phyloP scores from a whole-genome alignment of 768 basidiomycete species.

The Ephemerocybe angulata region DNA sequence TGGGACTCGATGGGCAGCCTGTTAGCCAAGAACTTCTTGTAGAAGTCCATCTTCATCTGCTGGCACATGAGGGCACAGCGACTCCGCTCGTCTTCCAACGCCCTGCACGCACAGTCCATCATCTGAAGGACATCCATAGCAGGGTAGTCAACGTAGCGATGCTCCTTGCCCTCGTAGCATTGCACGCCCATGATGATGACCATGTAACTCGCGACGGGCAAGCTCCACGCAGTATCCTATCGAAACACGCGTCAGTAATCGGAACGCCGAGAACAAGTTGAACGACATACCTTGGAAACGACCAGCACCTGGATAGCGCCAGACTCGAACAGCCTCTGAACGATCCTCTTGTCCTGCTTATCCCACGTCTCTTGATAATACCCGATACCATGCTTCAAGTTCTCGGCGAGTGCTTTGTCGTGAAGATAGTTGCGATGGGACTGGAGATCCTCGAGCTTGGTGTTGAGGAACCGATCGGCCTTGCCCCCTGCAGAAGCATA shows the following conservation, averaged over 20 bases:
- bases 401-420: conserved; percentile 74
- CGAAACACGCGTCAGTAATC: background rate
- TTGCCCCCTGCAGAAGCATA: conserved; percentile 89
- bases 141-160: conserved; percentile 96
- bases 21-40: conserved; percentile 96
- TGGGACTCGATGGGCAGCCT: conserved; percentile 98
- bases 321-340: conserved; percentile 87
- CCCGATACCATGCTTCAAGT: conserved; percentile 84
- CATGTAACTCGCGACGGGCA: conserved; percentile 94
- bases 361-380: conserved; percentile 93
- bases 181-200: conserved; percentile 99
- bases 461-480: conserved; percentile 83
- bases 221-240: conserved; percentile 93
- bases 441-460: conserved; percentile 75
- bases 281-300: conserved; percentile 73
- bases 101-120: conserved; percentile 98
- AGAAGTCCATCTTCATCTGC: conserved; percentile 96
- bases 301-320: conserved; percentile 94
- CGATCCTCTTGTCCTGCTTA: conserved; percentile 91
- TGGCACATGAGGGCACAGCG: conserved; percentile 97
- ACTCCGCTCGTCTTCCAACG: conserved; percentile 80
- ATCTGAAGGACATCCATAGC: conserved; percentile 98
- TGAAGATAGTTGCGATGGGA: conserved; percentile 84
- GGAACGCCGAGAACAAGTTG: background rate
- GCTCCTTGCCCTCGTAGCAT: conserved; percentile 93